These are phyloP conservation scores for Saturnispora saitoi DNA, from an alignment of 805 yeast genomes.

Conservation along the genomic window DNA sequence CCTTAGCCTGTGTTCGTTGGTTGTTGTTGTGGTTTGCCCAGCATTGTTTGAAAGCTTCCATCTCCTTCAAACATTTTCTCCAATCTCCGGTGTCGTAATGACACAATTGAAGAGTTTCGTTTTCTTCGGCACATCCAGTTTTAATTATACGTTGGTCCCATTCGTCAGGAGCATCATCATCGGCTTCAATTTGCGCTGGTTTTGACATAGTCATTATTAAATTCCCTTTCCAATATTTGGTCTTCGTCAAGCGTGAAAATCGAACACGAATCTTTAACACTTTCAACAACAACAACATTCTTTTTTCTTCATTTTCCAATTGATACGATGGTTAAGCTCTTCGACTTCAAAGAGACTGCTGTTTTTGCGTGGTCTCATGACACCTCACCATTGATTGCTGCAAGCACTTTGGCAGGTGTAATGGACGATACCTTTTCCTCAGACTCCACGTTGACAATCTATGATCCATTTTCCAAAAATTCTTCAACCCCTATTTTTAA, in stretches of 20 bases:
- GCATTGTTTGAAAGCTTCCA: constrained; percentile 35
- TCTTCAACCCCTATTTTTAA: constrained; percentile 31
- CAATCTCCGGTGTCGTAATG: constrained; percentile 79
- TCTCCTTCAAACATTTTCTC: constrained; percentile 62
- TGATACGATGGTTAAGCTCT: constrained; percentile 61
- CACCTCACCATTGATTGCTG: constrained; percentile 64
- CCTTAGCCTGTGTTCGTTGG: constrained; percentile 30
- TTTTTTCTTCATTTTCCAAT: neutral
- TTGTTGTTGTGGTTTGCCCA: constrained; percentile 35
- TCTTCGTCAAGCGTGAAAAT: neutral
- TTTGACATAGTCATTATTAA: neutral
- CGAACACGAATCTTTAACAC: constrained; percentile 7
- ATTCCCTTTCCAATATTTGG: neutral
- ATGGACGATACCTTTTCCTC: constrained; percentile 83
- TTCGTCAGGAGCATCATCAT: constrained; percentile 60
- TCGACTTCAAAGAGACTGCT: constrained; percentile 77
- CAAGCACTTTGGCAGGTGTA: constrained; percentile 96
- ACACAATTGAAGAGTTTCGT: constrained; percentile 60
- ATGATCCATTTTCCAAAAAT: constrained; percentile 50
- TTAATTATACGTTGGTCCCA: constrained; percentile 68
- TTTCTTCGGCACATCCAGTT: constrained; percentile 74
- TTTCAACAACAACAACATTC: constrained; percentile 12
- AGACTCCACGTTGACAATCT: constrained; percentile 66
- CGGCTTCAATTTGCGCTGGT: constrained; percentile 15
- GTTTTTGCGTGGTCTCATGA: constrained; percentile 95